These are phyloP conservation scores for Boletus bicolor DNA, from an alignment of 768 basidiomycete genomes.

Conservation along the genomic window DNA sequence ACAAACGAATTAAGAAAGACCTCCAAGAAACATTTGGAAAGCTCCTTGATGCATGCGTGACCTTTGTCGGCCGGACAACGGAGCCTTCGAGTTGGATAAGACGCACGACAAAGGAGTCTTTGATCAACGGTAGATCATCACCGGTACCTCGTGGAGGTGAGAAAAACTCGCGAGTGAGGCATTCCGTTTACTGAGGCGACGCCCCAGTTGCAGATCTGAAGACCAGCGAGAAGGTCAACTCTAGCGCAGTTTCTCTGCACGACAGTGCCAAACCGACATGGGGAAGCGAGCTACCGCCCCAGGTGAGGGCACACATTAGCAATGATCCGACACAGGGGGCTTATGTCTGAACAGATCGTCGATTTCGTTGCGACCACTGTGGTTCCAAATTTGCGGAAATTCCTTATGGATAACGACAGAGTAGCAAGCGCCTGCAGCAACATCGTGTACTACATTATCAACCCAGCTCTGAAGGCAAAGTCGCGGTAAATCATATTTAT, in stretches of 20 bases:
- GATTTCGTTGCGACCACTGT: conserved; percentile 64
- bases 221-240: conserved; percentile 60
- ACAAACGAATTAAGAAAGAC: conserved; percentile 82
- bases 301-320: conserved; percentile 26
- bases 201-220: conserved; percentile 36
- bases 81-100: conserved; percentile 82
- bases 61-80: conserved; percentile 66
- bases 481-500: conserved; percentile 48
- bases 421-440: conserved; percentile 75
- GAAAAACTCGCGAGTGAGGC: background rate
- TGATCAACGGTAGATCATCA: conserved; percentile 70
- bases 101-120: conserved; percentile 59
- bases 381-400: conserved; percentile 71
- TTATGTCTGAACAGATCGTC: conserved; percentile 52
- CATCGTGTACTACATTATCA: conserved; percentile 80
- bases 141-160: conserved; percentile 57
- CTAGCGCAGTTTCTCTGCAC: conserved; percentile 40
- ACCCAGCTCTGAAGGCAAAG: conserved; percentile 76
- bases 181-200: background rate
- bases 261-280: conserved; percentile 29
- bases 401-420: conserved; percentile 84
- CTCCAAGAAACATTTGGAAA: conserved; percentile 89
- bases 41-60: conserved; percentile 75
- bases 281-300: conserved; percentile 28
- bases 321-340: background rate